Base-by-base conservation (phyloP, 148 eudicot species). In the Spergularia bocconei region DNA sequence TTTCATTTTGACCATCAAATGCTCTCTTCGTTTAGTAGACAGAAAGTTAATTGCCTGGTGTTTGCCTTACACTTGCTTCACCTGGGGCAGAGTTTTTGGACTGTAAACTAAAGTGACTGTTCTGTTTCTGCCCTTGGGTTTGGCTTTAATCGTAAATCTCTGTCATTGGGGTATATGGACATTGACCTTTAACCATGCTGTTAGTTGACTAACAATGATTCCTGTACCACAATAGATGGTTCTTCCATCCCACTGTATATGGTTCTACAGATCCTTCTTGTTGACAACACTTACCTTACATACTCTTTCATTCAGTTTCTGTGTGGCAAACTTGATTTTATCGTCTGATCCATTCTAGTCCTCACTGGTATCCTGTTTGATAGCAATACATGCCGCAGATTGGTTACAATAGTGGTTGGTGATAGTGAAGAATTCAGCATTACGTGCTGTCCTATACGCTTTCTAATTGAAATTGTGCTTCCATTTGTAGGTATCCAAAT, bases 401-500 rank as follows among this genome's bases (percentile, higher is more conserved):
- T 67, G 8, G 5, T 20, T 21, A 44, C 6, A 47, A 29, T 47
- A 69, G n/a, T 69, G 41, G 13, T n/a, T 6, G 73, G 23, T 69
- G 57, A 8, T 67, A 44, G 36, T 13, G 25, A 16, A 4, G 29
- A n/a, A 60, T 29, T 29, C 4, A 29, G 60, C 20, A 20, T 5
- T 70, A 12, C 13, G 13, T 61, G 54, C 16, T 62, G 33, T 19
- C 36, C 36, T 29, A 29, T 50, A 7, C 8, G 6, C 62, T 16
- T 15, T 5, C 54, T 19, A 17, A 51, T 58, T 61, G 59, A 55
- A 71, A 20, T 77, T 63, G 50, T 47, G 21, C n/a, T 67, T 60
- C 7, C 10, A 10, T 66, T 33, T 78, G 78, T 55, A 85, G 90
- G 76, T 81, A 79, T 70, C 86, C 88, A 7, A 72, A 74, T 64